Evolutionary conservation across 306 rosid genomes (phyloP), one percentile per base, ranked within the genome.

Genomic region (Quercus berberidifolia): DNA sequence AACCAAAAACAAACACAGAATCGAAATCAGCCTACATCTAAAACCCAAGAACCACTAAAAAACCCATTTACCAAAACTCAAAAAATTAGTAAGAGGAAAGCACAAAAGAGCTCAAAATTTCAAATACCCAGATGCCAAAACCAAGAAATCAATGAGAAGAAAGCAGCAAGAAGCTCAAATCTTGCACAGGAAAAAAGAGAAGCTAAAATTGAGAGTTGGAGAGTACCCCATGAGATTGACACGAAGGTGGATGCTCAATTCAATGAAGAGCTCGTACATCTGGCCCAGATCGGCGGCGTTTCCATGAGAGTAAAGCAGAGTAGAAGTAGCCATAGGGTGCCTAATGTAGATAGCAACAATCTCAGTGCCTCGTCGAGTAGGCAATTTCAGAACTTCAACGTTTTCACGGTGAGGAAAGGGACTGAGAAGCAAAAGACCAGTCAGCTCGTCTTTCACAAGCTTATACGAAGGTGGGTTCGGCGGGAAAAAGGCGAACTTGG

Each of bases 211-310:
- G 12, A 8, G 46, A 41, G 46, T 8, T 67, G n/a, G 73, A 79
- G 71, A 68, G 84, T 73, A 94, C 98, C 98, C 98, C 88, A 94
- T 89, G 76, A 94, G 91, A 81, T 94, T 94, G 69, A 94, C 94
- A 59, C 97, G 91, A 79, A 94, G 78, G 81, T 90, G 96, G 83
- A 94, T 92, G 85, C 93, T 89, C 68, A 94, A 86, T 81, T 89
- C 92, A 86, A 94, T 82, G 88, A 94, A 92, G 85, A 92, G 96
- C 86, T 92, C 94, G 76, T 92, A 94, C 98, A 94, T 92, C 92
- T 94, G 98, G 19, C 98, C 98, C 69, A 94, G 96, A 94, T 94
- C 98, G 87, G 98, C 94, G 7, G 98, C 98, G 92, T 93, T 93
- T 23, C 98, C 98, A 58, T 94, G 98, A 60, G 98, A 94, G 86